Conservation (phyloP, 2,329 filamentous ascomycete species). For the Hymenoscyphus repandus region DNA sequence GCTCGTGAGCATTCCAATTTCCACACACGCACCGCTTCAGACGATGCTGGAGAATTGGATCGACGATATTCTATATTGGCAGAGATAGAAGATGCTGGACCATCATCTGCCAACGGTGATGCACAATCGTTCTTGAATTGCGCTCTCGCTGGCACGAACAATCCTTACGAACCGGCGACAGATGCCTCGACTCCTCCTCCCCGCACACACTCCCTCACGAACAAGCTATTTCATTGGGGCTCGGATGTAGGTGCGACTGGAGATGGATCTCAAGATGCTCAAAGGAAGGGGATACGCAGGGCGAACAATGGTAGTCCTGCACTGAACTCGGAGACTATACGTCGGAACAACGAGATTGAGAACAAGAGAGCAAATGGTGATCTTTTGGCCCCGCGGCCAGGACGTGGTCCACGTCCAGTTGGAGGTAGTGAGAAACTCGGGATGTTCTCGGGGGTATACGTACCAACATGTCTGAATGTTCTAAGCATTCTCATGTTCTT, state of each 20-base stretch:
- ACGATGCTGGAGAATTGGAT: slow-evolving; percentile 39
- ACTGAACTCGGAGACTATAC: slow-evolving; percentile 5
- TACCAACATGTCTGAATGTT: slow-evolving; percentile 85
- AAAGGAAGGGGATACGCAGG: slow-evolving; percentile 8
- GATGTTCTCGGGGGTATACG: slow-evolving; percentile 73
- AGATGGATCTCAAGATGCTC: slow-evolving; percentile 1
- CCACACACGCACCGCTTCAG: slow-evolving; percentile 38
- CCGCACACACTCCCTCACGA: slow-evolving; percentile 23
- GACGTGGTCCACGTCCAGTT: slow-evolving; percentile 35
- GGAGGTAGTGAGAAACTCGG: slow-evolving; percentile 58
- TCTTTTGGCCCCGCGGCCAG: slow-evolving; percentile 33
- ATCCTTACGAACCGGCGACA: slow-evolving; percentile 26
- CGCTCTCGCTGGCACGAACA: slow-evolving; percentile 1
- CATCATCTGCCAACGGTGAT: neutral
- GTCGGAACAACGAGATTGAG: slow-evolving; percentile 24
- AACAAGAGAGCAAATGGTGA: slow-evolving; percentile 28
- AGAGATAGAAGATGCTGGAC: slow-evolving; percentile 6
- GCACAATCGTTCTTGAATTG: no score
- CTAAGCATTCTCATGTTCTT: slow-evolving; percentile 90
- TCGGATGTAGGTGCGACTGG: slow-evolving; percentile 9
- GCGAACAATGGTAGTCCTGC: slow-evolving; percentile 7
- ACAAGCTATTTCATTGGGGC: slow-evolving; percentile 18
- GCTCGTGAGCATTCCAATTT: slow-evolving; percentile 36
- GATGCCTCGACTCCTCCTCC: slow-evolving; percentile 22
- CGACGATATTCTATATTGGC: slow-evolving; percentile 31